Base-by-base conservation (phyloP, 495 filamentous ascomycete species). In the Lasiosphaeria ovina region DNA sequence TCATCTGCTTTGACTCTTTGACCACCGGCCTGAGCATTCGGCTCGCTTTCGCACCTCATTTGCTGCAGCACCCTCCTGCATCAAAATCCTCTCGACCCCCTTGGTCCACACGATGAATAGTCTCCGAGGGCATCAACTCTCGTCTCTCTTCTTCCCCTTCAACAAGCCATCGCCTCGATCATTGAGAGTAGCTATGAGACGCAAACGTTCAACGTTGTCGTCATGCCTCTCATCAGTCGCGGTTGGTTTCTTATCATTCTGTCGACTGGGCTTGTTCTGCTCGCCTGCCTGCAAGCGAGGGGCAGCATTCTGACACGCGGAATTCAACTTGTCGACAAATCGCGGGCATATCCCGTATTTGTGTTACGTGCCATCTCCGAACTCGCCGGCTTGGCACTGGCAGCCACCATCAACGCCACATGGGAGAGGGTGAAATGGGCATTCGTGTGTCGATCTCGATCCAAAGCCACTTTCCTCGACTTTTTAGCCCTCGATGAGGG, bases 271-370 rank as follows among this genome's bases (percentile, higher is more conserved):
- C 34, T 61, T 4, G 53, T 52, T 1, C 51, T 52, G n/a, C 52
- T 61, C 45, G 56, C 59, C 0, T 42, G 34, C 35, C 59, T 61
- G 3, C 59, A 61, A 35, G 59, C 59, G n/a, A 31, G 59, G 11
- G 52, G 53, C 0, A 56, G 53, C 44, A 36, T 61, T 33, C 34
- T 61, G 33, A 56, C 59, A 10, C 44, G 53, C 34, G 47, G 45
- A 2, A 51, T 52, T 16, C 34, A 35, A 16, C 33, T 59, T 3
- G 38, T 59, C n/a, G 49, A 45, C 48, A 24, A 59, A 17, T 59
- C 57, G 12, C 47, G 57, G 34, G 44, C 32, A 4, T 53, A 59
- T 33, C 52, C 57, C 5, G 49, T 59, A 4, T 48, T 59, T 8
- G 33, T 52, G 16, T 47, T 59, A 6, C 57, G 57, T 4, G 35